Conservation (phyloP, 148 eudicot genomes). For the Spergularia marina region DNA sequence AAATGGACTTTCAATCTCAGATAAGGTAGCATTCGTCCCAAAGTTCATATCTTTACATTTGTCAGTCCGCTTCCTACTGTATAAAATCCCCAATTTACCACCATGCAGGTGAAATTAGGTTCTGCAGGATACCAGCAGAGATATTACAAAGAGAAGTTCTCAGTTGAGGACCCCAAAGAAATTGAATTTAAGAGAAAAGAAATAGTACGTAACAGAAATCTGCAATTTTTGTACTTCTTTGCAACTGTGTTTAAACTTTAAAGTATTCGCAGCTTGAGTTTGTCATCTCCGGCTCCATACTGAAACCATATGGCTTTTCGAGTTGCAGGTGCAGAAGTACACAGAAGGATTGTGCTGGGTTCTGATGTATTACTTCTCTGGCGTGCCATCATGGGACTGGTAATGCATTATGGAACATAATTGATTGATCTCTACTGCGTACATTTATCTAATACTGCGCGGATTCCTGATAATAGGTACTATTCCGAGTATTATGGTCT, state of each 20-base stretch:
- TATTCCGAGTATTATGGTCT: slow-evolving; percentile 55
- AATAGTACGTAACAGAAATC: slow-evolving; percentile 48
- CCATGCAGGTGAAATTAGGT: slow-evolving; percentile 66
- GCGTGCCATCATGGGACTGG: slow-evolving; percentile 89
- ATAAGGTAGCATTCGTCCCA: slow-evolving; percentile 47
- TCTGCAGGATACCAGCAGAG: slow-evolving; percentile 75
- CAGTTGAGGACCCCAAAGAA: slow-evolving; percentile 56
- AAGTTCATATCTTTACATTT: not conserved
- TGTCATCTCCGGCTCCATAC: slow-evolving; percentile 20
- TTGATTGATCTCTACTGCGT: not conserved
- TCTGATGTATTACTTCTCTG: slow-evolving; percentile 85
- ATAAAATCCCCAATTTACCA: not conserved
- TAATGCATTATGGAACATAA: slow-evolving; percentile 20
- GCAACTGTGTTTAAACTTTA: not conserved
- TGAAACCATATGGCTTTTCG: slow-evolving; percentile 24
- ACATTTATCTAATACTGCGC: not conserved
- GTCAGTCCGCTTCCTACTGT: not conserved
- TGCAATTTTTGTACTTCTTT: not conserved
- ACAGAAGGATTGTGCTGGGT: slow-evolving; percentile 95
- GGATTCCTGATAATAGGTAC: slow-evolving; percentile 33
- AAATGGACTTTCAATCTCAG: slow-evolving; percentile 53
- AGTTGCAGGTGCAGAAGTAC: slow-evolving; percentile 57
- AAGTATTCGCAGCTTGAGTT: not conserved
- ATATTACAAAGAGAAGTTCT: slow-evolving; percentile 80
- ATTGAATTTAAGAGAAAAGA: slow-evolving; percentile 51